Base-by-base conservation (phyloP, 495 filamentous ascomycete genomes). In the Clavariopsis aquatica region DNA sequence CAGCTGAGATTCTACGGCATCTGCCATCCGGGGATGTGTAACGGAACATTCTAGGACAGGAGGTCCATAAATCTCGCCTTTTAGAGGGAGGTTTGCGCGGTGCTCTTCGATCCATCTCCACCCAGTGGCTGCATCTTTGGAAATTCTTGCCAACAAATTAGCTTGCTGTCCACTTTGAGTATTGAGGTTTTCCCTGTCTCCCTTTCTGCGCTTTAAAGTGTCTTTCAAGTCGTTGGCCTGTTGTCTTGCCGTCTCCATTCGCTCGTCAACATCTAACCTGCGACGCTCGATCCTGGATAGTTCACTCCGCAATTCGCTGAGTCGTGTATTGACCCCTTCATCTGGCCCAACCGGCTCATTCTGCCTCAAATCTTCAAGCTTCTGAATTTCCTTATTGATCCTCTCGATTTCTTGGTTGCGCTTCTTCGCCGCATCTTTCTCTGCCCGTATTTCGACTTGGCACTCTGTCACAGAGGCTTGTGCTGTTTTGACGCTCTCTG, bases 81-180 rank as follows among this genome's bases (percentile, higher is more conserved):
- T 43, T 24, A 67, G 34, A 8, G 24, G 84, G 60, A 98, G 97
- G 26, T 81, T 72, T 66, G 83, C 73, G 45, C 81, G 84, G 73
- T 98, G 85, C 1, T 85, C 72, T 64, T 87, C 80, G 59, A 97
- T 76, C 90, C 92, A 98, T 49, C 85, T 81, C 85, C 92, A 96
- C 23, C 86, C 88, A 68, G 72, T 80, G 12, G 79, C 77, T 1
- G 88, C 85, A 58, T 98, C 90, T 0, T 29, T 45, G 3, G 88
- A 87, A 1, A 79, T 1, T 7, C 66, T 73, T 38, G 75, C 76
- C 10, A 97, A 79, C 66, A 87, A 85, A 45, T 69, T 82, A 62
- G 87, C 81, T 60, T 90, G 87, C 68, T 89, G 89, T 13, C 94
- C 94, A 23, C 85, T 80, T 59, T 89, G 85, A 1, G 93, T 93